Evolutionary conservation across 192 early-diverging fungal species (phyloP), one percentile per base, ranked within the genome.

Genomic region (Cetraspora pellucida): DNA sequence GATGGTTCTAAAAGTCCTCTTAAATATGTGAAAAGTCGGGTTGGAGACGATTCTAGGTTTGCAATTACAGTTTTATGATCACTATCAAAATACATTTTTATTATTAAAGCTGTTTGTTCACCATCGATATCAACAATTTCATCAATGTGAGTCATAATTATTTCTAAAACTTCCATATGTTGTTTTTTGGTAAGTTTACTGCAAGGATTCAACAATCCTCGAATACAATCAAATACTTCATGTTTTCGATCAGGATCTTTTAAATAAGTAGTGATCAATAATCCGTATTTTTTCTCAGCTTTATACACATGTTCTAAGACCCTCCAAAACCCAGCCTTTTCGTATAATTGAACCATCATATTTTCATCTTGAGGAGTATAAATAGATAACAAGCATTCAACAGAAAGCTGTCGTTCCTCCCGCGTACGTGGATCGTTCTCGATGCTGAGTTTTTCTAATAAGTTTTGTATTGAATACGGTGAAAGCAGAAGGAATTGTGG

Each of bases 71-170:
- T 81, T n/a, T 81, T 77, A 77, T 89, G 87, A 43, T 89, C 85
- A n/a, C 78, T 81, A 61, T 80, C 77, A 72, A 89, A 84, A 46
- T 85, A 88, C 25, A 65, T 58, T 66, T 85, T 81, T 11, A 89
- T 86, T 30, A 89, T 47, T n/a, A 81, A 69, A 0, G 88, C 88
- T 8, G 87, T 85, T 21, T 84, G 78, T 81, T 86, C 82, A 0
- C 88, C 88, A 75, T 89, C 87, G 21, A 89, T 86, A 37, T 89
- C 87, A 10, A 89, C 88, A 81, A 89, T 85, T 28, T 88, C 82
- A 10, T 84, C 79, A 80, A 89, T 87, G 28, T 80, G 77, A 19
- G 82, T 78, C 77, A 87, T 83, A 1, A 87, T 72, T 9, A 83
- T 83, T 45, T 80, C 78, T 64, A 79, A 81, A 37, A 89, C 82